Base-by-base conservation (phyloP, 495 filamentous ascomycete species). In the Penicillium bialowiezense region DNA sequence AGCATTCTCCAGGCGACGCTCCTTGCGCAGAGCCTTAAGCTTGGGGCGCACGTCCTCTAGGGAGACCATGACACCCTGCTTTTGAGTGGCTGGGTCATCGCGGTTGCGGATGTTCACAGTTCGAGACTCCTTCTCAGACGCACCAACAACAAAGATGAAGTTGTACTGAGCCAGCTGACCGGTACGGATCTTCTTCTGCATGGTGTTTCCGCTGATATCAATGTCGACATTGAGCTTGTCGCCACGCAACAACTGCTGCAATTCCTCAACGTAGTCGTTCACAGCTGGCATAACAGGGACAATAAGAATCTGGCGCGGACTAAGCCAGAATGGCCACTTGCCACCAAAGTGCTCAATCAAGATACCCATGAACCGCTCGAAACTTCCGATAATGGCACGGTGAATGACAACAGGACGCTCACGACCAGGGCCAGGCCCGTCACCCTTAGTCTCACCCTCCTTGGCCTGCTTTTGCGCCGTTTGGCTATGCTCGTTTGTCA, bases 311-410 rank as follows among this genome's bases (percentile, higher is more conserved):
- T 98, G 93, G 15, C 92, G 84, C 20, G 93, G 93, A 54, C 85
- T 91, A 49, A 98, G 70, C 93, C 93, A 98, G 79, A 97, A 96
- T 0, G 93, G 93, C 92, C 92, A 97, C 71, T 96, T 96, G 54
- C 93, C 93, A 33, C 76, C 93, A 62, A 96, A 98, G 66, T 97
- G 93, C 73, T 98, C 93, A 19, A 78, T 90, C 47, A 97, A 72
- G 54, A 98, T 95, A 45, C 86, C 93, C 50, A 95, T 86, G 73
- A 98, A 96, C 36, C 93, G 87, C 74, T 98, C 93, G 58, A 97
- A 89, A 54, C 84, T 89, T 44, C 93, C 93, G 42, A 89, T 85
- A 64, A 98, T 93, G 39, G 93, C 93, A 51, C 93, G 88, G 69
- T 97, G 93, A 51, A 98, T 93, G 78, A 97, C 95, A 56, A 98